Base-by-base conservation (phyloP, 1,284 basidiomycete species). In the Trichosporon sp. region DNA sequence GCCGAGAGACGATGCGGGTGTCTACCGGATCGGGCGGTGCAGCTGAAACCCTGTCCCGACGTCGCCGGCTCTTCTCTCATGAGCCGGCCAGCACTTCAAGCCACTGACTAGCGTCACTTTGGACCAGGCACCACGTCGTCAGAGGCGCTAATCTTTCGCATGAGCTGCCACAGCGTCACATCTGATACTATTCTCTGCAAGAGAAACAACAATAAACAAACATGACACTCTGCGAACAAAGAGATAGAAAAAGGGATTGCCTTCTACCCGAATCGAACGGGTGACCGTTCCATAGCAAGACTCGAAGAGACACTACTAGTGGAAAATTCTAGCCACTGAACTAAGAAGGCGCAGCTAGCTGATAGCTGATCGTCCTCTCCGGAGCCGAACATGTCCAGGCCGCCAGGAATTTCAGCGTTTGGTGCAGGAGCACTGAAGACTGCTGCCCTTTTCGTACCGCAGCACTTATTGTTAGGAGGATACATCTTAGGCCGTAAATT, bases 261-360 rank as follows among this genome's bases (percentile, higher is more conserved):
- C 59, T 63, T 63, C 59, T 63, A 63, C 59, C 59, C 59, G 59
- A 63, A 63, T 63, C 59, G 59, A 63, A 63, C 59, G 59, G 59
- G 59, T 63, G 59, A 63, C 59, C 59, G 59, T 63, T 35, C 31
- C 59, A 63, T 63, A 63, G 59, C 31, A 54, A 54, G 51, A 54
- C 51, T n/a, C 59, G 32, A 37, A 35, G 59, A n/a, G 16, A 63
- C 59, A 63, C 59, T 63, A 63, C 59, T 63, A 63, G 59, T 63
- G 59, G 31, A 35, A 63, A 63, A 63, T 63, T 63, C 59, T 63
- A 63, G 59, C 59, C 59, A 63, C 59, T 63, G 59, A 63, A 63
- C 59, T 63, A 63, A 63, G 59, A 63, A 63, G 59, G 59, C 59
- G 19, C 26, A 54, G 51, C 51, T 46, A 10, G 51, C 8, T 26